These are phyloP conservation scores for Magnaporthales sp. DNA, from an alignment of 2,329 filamentous ascomycete genomes.

Conservation along the genomic window DNA sequence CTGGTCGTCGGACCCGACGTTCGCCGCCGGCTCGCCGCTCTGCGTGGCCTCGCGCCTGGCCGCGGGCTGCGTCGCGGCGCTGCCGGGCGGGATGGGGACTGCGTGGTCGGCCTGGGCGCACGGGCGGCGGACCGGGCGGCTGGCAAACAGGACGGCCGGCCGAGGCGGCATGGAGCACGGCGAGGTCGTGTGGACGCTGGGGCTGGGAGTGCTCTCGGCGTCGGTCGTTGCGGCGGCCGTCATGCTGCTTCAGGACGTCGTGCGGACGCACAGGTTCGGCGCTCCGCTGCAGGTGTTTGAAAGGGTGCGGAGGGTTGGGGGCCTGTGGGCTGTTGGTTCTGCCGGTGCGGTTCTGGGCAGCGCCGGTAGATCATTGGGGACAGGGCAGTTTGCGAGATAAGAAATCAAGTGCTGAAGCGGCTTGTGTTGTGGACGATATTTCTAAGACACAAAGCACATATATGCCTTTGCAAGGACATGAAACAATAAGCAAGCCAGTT, in stretches of 20 bases:
- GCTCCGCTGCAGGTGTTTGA: constrained; percentile 3
- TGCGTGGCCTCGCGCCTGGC: constrained; percentile 4
- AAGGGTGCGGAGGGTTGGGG: neutral
- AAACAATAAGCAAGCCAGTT: neutral
- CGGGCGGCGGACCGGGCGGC: neutral
- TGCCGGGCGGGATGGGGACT: neutral
- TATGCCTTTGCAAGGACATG: neutral
- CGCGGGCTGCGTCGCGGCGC: neutral
- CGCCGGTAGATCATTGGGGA: neutral
- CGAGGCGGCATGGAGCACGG: neutral
- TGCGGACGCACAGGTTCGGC: constrained; percentile 1
- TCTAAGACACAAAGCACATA: neutral
- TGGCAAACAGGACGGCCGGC: no score
- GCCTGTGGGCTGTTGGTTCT: neutral
- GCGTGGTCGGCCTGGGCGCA: constrained; percentile 4
- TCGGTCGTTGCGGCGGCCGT: neutral
- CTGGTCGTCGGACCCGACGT: neutral
- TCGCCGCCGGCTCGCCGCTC: neutral
- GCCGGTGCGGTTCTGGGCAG: constrained; percentile 1
- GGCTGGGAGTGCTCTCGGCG: neutral
- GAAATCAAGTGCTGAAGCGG: neutral
- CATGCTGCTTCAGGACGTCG: neutral
- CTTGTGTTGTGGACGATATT: neutral
- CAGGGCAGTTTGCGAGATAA: neutral
- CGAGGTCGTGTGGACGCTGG: neutral